Percentiles rank a stretch among this genome's conserved stretches.
phyloP scores from a whole-genome alignment of 2,329 filamentous ascomycete species.

The Fusarium luffae region DNA sequence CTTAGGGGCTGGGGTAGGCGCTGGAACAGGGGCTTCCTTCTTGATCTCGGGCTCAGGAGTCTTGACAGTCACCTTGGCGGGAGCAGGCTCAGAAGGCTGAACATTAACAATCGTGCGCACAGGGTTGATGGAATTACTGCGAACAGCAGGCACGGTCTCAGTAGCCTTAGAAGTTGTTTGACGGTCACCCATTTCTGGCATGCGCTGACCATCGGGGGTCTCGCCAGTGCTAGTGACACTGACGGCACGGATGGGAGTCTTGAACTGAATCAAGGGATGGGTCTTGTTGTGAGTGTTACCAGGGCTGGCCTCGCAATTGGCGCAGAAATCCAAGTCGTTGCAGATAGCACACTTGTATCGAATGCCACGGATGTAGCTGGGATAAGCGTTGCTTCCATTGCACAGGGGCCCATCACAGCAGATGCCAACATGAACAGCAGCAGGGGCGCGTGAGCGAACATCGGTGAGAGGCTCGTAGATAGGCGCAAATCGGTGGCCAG shows the following conservation, averaged over 20 bases:
- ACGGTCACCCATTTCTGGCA: constrained; percentile 78
- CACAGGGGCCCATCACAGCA: constrained; percentile 96
- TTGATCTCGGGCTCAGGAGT: constrained; percentile 21
- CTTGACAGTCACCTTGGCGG: constrained; percentile 14
- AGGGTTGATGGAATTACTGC: constrained; percentile 59
- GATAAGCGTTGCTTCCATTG: constrained; percentile 63
- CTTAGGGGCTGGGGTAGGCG: constrained; percentile 40
- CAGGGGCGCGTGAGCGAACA: constrained; percentile 33
- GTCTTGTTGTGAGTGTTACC: constrained; percentile 89
- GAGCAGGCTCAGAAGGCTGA: constrained; percentile 66
- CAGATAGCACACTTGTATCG: constrained; percentile 99
- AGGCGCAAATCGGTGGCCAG: constrained; percentile 87
- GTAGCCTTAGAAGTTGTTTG: constrained; percentile 59
- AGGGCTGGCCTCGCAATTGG: constrained; percentile 89
- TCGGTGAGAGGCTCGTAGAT: constrained; percentile 77
- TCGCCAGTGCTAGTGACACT: constrained; percentile 87
- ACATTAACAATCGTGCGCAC: constrained; percentile 81
- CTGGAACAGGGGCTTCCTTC: constrained; percentile 43
- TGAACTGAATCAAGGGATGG: constrained; percentile 98
- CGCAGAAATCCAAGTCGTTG: constrained; percentile 94
- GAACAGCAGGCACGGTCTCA: constrained; percentile 55
- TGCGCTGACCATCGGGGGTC: constrained; percentile 72
- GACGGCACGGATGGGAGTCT: constrained; percentile 88
- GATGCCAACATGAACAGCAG: constrained; percentile 79
- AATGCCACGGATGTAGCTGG: constrained; percentile 82